These are phyloP conservation scores for Shiraia sp. DNA, from an alignment of 2,329 filamentous ascomycete species.

Conservation along the genomic window DNA sequence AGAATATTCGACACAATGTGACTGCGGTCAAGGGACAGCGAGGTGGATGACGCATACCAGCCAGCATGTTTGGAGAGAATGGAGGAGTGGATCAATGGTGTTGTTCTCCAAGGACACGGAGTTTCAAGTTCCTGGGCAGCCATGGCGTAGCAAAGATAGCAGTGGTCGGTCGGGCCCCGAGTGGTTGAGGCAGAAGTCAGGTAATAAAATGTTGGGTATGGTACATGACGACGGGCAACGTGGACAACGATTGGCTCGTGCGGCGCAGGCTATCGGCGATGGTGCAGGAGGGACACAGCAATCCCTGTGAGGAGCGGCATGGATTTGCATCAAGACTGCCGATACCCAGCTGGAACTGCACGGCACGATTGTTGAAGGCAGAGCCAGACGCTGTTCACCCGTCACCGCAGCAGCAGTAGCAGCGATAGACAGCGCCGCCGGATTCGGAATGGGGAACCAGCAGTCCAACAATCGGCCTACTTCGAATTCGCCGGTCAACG, in stretches of 20 bases:
- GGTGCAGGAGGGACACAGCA: slow-evolving; percentile 18
- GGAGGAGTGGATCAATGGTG: slow-evolving; percentile 67
- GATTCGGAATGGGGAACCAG: slow-evolving; percentile 40
- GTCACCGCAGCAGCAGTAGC: slow-evolving; percentile 1
- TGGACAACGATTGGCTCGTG: slow-evolving; percentile 19
- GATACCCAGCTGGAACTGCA: too few relatives aligned
- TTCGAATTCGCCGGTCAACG: slow-evolving; percentile 29
- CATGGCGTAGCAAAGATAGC: not conserved
- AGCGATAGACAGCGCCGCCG: slow-evolving; percentile 1
- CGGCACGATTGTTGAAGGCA: slow-evolving; percentile 15
- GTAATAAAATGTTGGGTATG: not conserved
- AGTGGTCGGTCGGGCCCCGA: not conserved
- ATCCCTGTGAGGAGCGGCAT: slow-evolving; percentile 28
- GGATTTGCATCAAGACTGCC: slow-evolving; percentile 4
- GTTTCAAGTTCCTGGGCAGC: too few relatives aligned
- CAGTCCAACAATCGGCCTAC: slow-evolving; percentile 21
- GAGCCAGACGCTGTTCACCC: not conserved
- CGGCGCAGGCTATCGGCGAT: slow-evolving; percentile 19
- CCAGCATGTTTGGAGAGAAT: slow-evolving; percentile 68
- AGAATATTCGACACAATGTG: not conserved
- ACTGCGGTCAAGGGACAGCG: slow-evolving; percentile 30
- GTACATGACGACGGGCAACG: not conserved
- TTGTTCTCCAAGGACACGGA: slow-evolving; percentile 63
- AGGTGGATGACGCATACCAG: slow-evolving; percentile 54
- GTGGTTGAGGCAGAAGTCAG: not conserved